Conservation (phyloP, 2,329 filamentous ascomycete species). For the Pseudopyricularia javanii region DNA sequence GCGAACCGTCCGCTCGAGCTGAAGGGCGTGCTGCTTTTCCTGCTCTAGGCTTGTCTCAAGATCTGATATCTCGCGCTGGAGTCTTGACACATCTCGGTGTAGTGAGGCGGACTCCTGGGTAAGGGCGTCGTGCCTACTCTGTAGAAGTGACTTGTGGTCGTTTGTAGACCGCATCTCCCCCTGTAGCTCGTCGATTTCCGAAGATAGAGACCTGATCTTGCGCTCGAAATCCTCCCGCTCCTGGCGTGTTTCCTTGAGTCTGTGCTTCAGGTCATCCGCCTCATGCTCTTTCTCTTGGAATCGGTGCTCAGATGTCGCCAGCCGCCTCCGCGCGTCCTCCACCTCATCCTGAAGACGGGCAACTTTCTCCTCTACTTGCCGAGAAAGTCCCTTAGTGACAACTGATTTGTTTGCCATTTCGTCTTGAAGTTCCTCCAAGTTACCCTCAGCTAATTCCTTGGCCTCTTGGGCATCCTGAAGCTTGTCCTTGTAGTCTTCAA, state of each 20-base stretch:
- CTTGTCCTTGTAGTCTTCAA: constrained; percentile 41
- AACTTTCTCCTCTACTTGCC: constrained; percentile 63
- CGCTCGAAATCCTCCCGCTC: constrained; percentile 27
- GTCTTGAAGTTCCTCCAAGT: constrained; percentile 57
- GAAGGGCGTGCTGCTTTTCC: constrained; percentile 44
- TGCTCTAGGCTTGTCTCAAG: constrained; percentile 35
- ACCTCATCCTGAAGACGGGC: constrained; percentile 55
- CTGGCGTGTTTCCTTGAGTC: constrained; percentile 28
- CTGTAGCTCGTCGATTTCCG: constrained; percentile 41
- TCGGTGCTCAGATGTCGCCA: constrained; percentile 38
- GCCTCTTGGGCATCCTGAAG: constrained; percentile 39
- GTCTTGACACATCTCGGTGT: constrained; percentile 46
- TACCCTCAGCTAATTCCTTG: constrained; percentile 43
- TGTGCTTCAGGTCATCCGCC: constrained; percentile 28
- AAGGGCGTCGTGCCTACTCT: constrained; percentile 56
- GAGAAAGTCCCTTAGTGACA: constrained; percentile 59
- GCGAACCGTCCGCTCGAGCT: constrained; percentile 48
- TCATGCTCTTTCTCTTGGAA: constrained; percentile 32
- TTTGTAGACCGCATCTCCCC: constrained; percentile 42
- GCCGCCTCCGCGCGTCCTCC: constrained; percentile 35
- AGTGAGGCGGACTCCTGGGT: constrained; percentile 54
- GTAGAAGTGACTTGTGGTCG: constrained; percentile 58
- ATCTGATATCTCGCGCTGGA: constrained; percentile 32
- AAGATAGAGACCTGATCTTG: constrained; percentile 24
- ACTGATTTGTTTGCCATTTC: constrained; percentile 72